phyloP scores from a whole-genome alignment of 805 yeast genomes.

The Ogataea polymorpha region DNA sequence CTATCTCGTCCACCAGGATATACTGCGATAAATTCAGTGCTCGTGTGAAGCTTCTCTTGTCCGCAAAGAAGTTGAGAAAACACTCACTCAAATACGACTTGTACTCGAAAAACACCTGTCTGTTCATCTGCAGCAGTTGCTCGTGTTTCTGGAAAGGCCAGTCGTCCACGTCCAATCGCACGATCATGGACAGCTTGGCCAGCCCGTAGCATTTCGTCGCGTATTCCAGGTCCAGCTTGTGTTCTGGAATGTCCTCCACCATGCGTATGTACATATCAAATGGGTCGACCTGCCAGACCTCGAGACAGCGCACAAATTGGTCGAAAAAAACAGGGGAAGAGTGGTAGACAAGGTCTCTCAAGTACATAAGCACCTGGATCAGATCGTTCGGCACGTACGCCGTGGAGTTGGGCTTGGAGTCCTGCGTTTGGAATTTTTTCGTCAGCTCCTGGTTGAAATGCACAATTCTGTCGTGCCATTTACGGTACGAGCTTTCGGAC shows the following conservation, averaged over 20 bases:
- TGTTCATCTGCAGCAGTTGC: constrained; percentile 12
- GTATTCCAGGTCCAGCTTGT: constrained; percentile 17
- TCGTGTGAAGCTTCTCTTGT: constrained; percentile 19
- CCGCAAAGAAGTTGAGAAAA: constrained; percentile 16
- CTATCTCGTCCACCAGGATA: constrained; percentile 16
- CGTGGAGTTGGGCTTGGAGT: not conserved
- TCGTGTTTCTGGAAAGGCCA: constrained; percentile 27
- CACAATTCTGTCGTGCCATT: constrained; percentile 11
- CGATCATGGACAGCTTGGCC: constrained; percentile 25
- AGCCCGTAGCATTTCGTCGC: constrained; percentile 24
- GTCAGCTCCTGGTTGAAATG: constrained; percentile 4
- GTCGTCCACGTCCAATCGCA: constrained; percentile 20
- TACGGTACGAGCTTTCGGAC: constrained; percentile 9
- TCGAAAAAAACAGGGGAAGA: constrained; percentile 24
- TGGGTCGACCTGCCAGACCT: constrained; percentile 34
- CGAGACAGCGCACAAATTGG: constrained; percentile 27
- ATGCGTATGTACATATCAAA: constrained; percentile 21
- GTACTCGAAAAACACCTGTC: constrained; percentile 16
- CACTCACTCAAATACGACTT: constrained; percentile 14
- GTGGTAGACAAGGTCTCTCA: constrained; percentile 17
- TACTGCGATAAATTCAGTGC: constrained; percentile 20
- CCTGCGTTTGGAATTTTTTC: not conserved
- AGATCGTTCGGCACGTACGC: constrained; percentile 19
- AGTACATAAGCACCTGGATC: constrained; percentile 10
- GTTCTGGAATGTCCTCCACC: constrained; percentile 13